Conservation (phyloP, 2,329 filamentous ascomycete species). For the Dactylellina sp. region DNA sequence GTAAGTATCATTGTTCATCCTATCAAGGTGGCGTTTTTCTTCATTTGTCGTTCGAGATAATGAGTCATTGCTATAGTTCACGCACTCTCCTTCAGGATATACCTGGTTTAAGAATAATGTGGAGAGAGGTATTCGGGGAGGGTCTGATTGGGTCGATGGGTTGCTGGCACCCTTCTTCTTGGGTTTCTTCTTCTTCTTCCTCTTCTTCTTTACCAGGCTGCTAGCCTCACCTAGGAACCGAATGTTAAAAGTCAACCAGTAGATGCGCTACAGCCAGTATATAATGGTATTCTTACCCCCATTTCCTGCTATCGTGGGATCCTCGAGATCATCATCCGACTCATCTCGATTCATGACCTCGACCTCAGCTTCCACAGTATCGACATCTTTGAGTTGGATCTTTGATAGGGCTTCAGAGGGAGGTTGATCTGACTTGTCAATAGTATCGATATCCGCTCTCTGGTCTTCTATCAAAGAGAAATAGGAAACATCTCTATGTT, state of each 20-base stretch:
- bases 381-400: conserved; percentile 6
- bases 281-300: conserved; percentile 18
- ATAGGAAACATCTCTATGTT: background rate
- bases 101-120: conserved; percentile 77
- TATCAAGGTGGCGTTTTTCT: conserved; percentile 85
- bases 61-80: conserved; percentile 79
- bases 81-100: conserved; percentile 81
- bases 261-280: background rate
- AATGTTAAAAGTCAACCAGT: background rate
- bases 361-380: background rate
- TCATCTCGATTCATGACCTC: conserved; percentile 15
- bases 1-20: conserved; percentile 82
- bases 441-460: background rate
- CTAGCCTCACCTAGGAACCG: conserved; percentile 11
- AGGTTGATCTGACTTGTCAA: conserved; percentile 3
- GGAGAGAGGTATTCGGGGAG: conserved; percentile 78
- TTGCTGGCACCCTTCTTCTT: conserved; percentile 77
- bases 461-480: background rate
- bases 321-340: conserved; percentile 39
- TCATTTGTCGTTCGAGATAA: conserved; percentile 81
- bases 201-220: conserved; percentile 68
- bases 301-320: background rate
- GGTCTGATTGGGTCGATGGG: conserved; percentile 78
- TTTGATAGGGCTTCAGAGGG: conserved; percentile 9
- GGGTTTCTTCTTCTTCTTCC: conserved; percentile 86